Percentiles rank a stretch among this genome's conserved stretches.
These are phyloP conservation scores for Vaccinium vitisidaea DNA, from an alignment of 148 eudicot species.

Conservation along the genomic window DNA sequence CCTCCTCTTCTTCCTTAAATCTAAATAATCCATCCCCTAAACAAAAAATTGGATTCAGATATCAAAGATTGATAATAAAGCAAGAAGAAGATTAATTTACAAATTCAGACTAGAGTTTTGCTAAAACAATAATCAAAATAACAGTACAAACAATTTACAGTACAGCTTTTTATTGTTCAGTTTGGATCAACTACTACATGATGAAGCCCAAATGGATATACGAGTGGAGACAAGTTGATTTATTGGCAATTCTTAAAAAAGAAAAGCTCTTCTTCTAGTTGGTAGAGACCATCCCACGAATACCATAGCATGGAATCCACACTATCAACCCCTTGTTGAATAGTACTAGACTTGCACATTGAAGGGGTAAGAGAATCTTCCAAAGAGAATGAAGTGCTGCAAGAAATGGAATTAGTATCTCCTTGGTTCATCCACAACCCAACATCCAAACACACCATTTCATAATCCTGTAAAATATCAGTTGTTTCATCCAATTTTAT, in stretches of 20 bases:
- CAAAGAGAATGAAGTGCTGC: too few relatives aligned
- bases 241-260: conserved; percentile 12
- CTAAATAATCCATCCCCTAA: too few relatives aligned
- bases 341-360: conserved; percentile 13
- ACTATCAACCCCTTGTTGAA: conserved; percentile 37
- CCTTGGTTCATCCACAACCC: conserved; percentile 26
- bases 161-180: too few relatives aligned
- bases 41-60: too few relatives aligned
- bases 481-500: conserved; percentile 2
- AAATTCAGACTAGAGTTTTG: too few relatives aligned
- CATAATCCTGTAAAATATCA: conserved; percentile 17
- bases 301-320: conserved; percentile 33
- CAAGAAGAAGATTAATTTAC: too few relatives aligned
- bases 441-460: conserved; percentile 18
- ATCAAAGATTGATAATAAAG: too few relatives aligned
- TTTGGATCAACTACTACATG: too few relatives aligned
- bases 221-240: neutral
- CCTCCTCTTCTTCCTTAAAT: too few relatives aligned
- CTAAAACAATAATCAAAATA: too few relatives aligned
- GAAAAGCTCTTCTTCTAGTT: conserved; percentile 32
- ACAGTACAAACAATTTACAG: too few relatives aligned
- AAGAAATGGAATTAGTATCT: neutral
- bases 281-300: conserved; percentile 38
- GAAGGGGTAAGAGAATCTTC: neutral
- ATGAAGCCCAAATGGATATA: too few relatives aligned